Evolutionary conservation across 2,329 filamentous ascomycete species (phyloP).

Genomic region (Trichophaea hybrida): DNA sequence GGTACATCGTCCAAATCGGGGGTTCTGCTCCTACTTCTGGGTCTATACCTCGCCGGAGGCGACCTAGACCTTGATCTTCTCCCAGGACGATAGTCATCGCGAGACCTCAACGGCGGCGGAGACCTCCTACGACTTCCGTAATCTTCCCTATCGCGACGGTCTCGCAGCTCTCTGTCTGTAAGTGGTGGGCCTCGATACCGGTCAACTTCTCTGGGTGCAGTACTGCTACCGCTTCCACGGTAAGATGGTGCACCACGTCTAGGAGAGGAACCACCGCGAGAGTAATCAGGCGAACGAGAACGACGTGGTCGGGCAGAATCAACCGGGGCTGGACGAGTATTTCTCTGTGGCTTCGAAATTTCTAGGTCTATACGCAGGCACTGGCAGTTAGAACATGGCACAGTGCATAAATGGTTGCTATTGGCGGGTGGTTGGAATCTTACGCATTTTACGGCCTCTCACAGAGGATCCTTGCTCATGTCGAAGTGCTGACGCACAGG

Average conservation of each 20-base stretch:
- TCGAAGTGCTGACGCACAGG: constrained; percentile 61
- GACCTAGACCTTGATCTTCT: constrained; percentile 47
- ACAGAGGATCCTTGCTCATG: constrained; percentile 68
- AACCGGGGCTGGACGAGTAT: constrained; percentile 44
- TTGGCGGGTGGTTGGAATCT: constrained; percentile 32
- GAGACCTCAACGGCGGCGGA: constrained; percentile 34
- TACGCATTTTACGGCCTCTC: constrained; percentile 84
- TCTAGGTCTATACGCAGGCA: constrained; percentile 52
- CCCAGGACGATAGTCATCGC: constrained; percentile 49
- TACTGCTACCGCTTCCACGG: constrained; percentile 19
- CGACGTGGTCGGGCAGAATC: constrained; percentile 34
- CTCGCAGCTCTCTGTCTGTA: constrained; percentile 29
- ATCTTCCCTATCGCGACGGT: constrained; percentile 32
- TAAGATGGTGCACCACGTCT: constrained; percentile 26
- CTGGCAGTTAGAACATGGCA: constrained; percentile 20
- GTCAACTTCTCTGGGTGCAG: constrained; percentile 30
- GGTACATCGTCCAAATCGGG: constrained; percentile 42
- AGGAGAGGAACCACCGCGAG: constrained; percentile 31
- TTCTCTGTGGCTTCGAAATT: constrained; percentile 75
- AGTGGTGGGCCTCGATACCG: constrained; percentile 27
- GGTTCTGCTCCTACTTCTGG: constrained; percentile 58
- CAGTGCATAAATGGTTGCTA: not conserved
- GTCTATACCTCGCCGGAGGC: constrained; percentile 38
- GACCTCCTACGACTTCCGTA: constrained; percentile 28
- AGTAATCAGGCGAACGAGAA: constrained; percentile 50